phyloP scores from a whole-genome alignment of 805 yeast species.

The Nakazawaea molendinolei region DNA sequence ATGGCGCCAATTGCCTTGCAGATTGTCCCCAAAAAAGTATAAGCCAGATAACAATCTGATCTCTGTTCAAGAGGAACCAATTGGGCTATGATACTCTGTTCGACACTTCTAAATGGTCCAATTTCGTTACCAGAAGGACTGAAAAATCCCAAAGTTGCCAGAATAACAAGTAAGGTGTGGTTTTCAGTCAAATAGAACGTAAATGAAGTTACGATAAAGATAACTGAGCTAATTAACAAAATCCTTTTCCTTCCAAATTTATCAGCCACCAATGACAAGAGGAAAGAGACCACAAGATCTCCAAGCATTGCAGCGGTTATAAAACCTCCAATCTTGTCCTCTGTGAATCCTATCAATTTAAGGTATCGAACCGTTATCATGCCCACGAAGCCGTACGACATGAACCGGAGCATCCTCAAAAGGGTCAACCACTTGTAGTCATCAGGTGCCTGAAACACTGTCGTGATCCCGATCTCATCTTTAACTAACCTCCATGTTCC shows the following conservation, averaged over 20 bases:
- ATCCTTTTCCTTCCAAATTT: conserved; percentile 36
- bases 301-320: conserved; percentile 44
- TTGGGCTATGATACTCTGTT: conserved; percentile 45
- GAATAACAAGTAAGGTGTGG: conserved; percentile 27
- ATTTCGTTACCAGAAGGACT: conserved; percentile 56
- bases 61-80: conserved; percentile 33
- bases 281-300: conserved; percentile 42
- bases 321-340: conserved; percentile 39
- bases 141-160: conserved; percentile 43
- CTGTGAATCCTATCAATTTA: conserved; percentile 33
- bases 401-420: conserved; percentile 28
- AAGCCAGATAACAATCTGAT: conserved; percentile 55
- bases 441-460: conserved; percentile 22
- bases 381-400: conserved; percentile 32
- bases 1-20: conserved; percentile 42
- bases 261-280: conserved; percentile 40
- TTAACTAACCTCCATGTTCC: too few relatives aligned
- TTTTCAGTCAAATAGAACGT: conserved; percentile 29
- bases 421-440: conserved; percentile 29
- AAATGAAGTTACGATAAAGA: conserved; percentile 38
- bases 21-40: conserved; percentile 40
- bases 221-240: conserved; percentile 31
- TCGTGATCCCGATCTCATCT: conserved; percentile 29
- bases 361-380: conserved; percentile 38
- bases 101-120: conserved; percentile 54